A percentile compares a stretch with the other conserved stretches of the same genome.
These are phyloP conservation scores for Cladosporium colombiae DNA, from an alignment of 2,329 filamentous ascomycete genomes.

Conservation along the genomic window DNA sequence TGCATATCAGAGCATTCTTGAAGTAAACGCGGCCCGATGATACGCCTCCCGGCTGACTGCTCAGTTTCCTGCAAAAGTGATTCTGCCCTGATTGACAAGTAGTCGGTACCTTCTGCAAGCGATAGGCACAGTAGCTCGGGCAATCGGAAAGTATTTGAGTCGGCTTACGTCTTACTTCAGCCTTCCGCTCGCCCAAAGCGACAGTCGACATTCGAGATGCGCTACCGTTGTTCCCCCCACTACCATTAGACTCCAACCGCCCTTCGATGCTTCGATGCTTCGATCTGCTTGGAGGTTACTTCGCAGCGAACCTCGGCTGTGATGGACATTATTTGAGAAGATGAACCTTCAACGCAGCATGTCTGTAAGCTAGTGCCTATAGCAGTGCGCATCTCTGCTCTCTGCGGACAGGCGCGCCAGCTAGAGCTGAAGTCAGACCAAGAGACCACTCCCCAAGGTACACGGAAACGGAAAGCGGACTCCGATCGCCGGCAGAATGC, in stretches of 20 bases:
- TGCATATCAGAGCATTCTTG: background rate
- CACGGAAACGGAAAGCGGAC: background rate
- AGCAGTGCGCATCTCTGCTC: background rate
- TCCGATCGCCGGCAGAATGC: slow-evolving; percentile 1
- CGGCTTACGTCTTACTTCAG: background rate
- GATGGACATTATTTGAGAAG: slow-evolving; percentile 1
- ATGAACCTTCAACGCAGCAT: background rate
- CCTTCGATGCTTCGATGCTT: background rate
- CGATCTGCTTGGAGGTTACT: background rate
- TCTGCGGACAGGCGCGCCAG: background rate
- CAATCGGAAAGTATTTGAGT: background rate
- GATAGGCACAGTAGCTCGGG: background rate
- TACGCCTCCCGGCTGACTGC: background rate
- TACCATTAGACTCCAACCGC: background rate
- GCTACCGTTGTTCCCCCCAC: background rate
- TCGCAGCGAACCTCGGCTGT: background rate
- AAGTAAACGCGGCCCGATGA: background rate
- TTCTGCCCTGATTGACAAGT: background rate
- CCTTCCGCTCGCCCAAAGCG: background rate
- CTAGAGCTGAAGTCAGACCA: slow-evolving; percentile 13
- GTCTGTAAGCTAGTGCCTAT: background rate
- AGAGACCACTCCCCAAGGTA: background rate
- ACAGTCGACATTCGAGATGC: background rate
- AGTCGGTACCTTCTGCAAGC: background rate
- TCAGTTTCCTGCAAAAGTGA: background rate